phyloP scores from a whole-genome alignment of 2,329 filamentous ascomycete species.

The Cytospora piceicola region DNA sequence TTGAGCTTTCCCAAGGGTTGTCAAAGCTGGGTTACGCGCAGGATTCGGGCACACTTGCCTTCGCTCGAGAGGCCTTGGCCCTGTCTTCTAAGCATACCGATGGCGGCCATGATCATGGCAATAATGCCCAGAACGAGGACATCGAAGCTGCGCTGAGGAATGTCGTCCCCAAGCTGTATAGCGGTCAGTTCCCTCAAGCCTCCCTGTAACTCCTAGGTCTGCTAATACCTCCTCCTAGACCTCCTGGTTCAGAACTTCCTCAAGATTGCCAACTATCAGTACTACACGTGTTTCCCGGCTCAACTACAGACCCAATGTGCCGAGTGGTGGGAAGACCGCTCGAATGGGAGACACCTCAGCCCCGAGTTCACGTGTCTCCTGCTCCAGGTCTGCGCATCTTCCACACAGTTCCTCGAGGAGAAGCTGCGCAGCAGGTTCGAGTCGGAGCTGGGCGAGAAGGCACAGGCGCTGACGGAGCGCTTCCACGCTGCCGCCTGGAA shows the following conservation, averaged over 20 bases:
- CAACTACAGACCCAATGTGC: conserved; percentile 49
- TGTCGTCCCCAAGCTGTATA: conserved; percentile 44
- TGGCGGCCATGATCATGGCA: background rate
- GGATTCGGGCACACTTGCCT: background rate
- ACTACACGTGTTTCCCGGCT: conserved; percentile 50
- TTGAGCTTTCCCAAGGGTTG: conserved; percentile 6
- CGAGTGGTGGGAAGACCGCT: conserved; percentile 49
- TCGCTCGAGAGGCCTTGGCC: conserved; percentile 1
- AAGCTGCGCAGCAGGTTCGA: conserved; percentile 46
- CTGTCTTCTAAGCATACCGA: background rate
- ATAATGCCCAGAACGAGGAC: conserved; percentile 35
- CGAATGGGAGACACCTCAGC: conserved; percentile 41
- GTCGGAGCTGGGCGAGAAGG: conserved; percentile 47
- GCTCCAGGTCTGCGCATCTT: conserved; percentile 51
- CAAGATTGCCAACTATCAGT: conserved; percentile 48
- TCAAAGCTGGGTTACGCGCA: conserved; percentile 13
- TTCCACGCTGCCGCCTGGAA: conserved; percentile 48
- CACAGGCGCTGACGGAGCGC: conserved; percentile 44
- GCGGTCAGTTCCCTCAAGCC: conserved; percentile 34
- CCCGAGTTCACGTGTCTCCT: conserved; percentile 52
- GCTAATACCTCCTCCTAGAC: conserved; percentile 39
- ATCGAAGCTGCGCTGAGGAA: conserved; percentile 38
- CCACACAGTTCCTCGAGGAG: conserved; percentile 46
- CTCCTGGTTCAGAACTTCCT: conserved; percentile 52
- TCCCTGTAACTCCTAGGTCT: background rate